Base-by-base conservation (phyloP, 1,284 basidiomycete species). In the Cerrena zonata region DNA sequence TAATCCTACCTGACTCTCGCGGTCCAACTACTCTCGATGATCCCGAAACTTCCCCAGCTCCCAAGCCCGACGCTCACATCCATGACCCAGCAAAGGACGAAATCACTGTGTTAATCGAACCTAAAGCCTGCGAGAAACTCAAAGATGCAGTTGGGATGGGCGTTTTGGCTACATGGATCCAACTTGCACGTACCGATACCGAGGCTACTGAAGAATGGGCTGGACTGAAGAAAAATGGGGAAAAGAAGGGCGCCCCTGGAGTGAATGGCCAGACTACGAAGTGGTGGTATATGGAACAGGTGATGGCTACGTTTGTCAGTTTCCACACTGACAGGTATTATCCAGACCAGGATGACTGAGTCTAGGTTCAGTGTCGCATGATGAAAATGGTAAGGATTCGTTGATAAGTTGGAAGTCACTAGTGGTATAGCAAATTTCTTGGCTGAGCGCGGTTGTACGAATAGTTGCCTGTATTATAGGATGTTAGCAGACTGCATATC, bases 91-190 rank as follows among this genome's bases (percentile, higher is more conserved):
- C 65, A 43, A 72, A 68, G 45, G 78, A 85, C 55, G 71, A 65
- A 27, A 83, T 87, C 56, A 74, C 70, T 2, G 64, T 85, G 2
- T 69, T 83, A 19, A 66, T 84, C n/a, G 69, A 75, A 27, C 71
- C 75, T 0, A 62, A 64, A n/a, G 60, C 70, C 0, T 64, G 72
- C 4, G 73, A 76, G 34, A 64, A 67, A 27, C 57, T 86, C 18
- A 41, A 46, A 40, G n/a, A 21, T 15, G 55, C 58, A 7, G 61
- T 76, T 0, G 80, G 80, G 0, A 77, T 85, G 67, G 79, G 78
- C 1, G 50, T 83, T 30, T 73, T 71, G 2, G 84, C 75, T 13
- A 77, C 77, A 47, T 86, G 79, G 75, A 74, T 86, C 2, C 82
- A 86, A 63, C 65, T 85, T 39, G 76, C 65, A 21, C 72, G 77